phyloP scores from a whole-genome alignment of 306 rosid species.

The Senna tora region DNA sequence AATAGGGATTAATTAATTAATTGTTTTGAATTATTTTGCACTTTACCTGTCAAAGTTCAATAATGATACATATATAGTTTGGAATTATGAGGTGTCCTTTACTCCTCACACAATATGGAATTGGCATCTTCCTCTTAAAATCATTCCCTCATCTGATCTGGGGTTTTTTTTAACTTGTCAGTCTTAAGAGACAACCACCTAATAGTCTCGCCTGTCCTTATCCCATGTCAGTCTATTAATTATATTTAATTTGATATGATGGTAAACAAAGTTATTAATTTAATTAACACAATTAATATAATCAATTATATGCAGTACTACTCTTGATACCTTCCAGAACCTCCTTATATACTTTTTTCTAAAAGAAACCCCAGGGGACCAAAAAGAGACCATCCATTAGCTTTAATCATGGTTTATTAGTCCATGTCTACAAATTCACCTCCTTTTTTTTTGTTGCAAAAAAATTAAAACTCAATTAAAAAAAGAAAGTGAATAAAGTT shows the following conservation, averaged over 20 bases:
- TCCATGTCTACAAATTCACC: background rate
- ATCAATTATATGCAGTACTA: too few relatives aligned
- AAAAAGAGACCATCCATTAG: conserved; percentile 38
- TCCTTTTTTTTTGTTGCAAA: too few relatives aligned
- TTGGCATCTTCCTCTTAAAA: conserved; percentile 1
- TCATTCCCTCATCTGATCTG: background rate
- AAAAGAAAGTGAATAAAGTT: conserved; percentile 45
- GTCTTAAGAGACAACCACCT: conserved; percentile 33
- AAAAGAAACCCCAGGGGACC: conserved; percentile 30
- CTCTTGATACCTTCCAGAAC: conserved; percentile 25
- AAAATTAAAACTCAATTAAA: too few relatives aligned
- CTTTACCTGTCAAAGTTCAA: conserved; percentile 51
- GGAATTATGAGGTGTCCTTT: conserved; percentile 45
- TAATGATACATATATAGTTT: conserved; percentile 43
- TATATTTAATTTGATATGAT: too few relatives aligned
- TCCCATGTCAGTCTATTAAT: conserved; percentile 36
- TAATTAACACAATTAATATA: background rate
- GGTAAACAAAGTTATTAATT: conserved; percentile 19
- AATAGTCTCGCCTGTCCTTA: conserved; percentile 30
- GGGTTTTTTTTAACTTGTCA: background rate
- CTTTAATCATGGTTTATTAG: conserved; percentile 35
- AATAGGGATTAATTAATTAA: conserved; percentile 24
- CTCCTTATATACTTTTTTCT: background rate
- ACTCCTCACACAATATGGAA: conserved; percentile 6
- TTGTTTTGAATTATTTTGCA: conserved; percentile 45